These are phyloP conservation scores for Podospora conica DNA, from an alignment of 495 filamentous ascomycete species.

Conservation along the genomic window DNA sequence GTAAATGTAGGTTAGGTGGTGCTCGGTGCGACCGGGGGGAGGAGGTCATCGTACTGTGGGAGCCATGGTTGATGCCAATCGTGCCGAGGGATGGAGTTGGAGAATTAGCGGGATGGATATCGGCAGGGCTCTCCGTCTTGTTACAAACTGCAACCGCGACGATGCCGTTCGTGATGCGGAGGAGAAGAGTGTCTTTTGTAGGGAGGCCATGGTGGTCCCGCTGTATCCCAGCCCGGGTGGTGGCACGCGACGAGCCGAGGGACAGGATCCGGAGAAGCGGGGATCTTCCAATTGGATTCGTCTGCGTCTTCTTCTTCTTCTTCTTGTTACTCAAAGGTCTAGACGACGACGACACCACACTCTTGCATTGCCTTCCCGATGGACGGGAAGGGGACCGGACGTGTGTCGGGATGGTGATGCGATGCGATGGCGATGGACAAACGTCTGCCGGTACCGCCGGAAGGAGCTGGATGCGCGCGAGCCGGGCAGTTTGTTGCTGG, in stretches of 20 bases:
- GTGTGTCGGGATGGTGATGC: neutral
- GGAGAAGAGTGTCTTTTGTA: constrained; percentile 33
- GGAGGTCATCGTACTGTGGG: constrained; percentile 32
- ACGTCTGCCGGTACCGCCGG: neutral
- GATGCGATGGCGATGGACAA: neutral
- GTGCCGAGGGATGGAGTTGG: constrained; percentile 24
- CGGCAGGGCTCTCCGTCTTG: constrained; percentile 26
- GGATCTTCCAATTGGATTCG: neutral
- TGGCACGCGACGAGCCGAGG: neutral
- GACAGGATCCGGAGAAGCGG: neutral
- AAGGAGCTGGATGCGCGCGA: no score
- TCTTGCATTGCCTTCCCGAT: neutral
- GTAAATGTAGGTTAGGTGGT: constrained; percentile 1
- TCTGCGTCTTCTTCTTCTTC: neutral
- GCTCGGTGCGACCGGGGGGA: constrained; percentile 21
- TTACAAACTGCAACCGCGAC: constrained; percentile 26
- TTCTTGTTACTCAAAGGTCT: neutral
- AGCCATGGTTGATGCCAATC: constrained; percentile 39
- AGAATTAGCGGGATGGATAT: constrained; percentile 11
- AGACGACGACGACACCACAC: neutral
- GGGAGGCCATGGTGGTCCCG: constrained; percentile 15
- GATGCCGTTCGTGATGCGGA: constrained; percentile 24
- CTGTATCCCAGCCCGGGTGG: neutral
- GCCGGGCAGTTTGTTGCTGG: neutral
- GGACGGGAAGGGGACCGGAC: neutral